A percentile compares a stretch with the other conserved stretches of the same genome.
phyloP scores from a whole-genome alignment of 805 yeast genomes.

The Candida chilensis region DNA sequence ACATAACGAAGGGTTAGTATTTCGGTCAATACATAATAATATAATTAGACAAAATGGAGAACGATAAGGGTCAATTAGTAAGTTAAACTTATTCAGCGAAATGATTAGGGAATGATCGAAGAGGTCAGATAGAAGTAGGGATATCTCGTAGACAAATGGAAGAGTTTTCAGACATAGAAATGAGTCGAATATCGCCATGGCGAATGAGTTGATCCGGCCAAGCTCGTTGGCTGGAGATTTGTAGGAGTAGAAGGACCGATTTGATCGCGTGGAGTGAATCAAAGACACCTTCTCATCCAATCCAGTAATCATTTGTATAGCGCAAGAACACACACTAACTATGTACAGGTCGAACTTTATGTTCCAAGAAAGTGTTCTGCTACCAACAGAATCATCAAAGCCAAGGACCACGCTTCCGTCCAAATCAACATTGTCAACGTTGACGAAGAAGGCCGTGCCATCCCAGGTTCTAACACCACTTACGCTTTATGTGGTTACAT shows the following conservation, averaged over 20 bases:
- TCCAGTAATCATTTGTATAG: background rate
- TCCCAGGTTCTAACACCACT: slow-evolving; percentile 84
- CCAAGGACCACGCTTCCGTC: slow-evolving; percentile 99
- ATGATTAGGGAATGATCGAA: background rate
- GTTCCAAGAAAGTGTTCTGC: slow-evolving; percentile 99
- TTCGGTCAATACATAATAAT: background rate
- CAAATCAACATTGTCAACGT: slow-evolving; percentile 98
- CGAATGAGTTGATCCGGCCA: no score
- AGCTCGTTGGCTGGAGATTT: no score
- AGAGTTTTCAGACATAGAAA: no score
- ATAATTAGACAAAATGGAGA: slow-evolving; percentile 75
- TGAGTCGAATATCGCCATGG: no score
- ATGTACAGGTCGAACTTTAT: slow-evolving; percentile 91
- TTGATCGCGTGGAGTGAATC: no score
- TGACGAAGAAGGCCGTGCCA: slow-evolving; percentile 92
- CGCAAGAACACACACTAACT: slow-evolving; percentile 17
- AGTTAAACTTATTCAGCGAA: slow-evolving; percentile 28
- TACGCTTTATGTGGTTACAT: slow-evolving; percentile 97
- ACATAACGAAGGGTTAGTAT: background rate
- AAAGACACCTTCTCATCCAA: background rate
- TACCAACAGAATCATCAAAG: slow-evolving; percentile 99
- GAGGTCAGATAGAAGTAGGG: background rate
- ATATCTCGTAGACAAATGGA: no score
- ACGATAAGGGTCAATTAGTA: slow-evolving; percentile 99
- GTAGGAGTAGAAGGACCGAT: background rate